A percentile compares a stretch with the other conserved stretches of the same genome.
These are phyloP conservation scores for Cylindrodendrum hubeiense DNA, from an alignment of 2,329 filamentous ascomycete species.

Conservation along the genomic window DNA sequence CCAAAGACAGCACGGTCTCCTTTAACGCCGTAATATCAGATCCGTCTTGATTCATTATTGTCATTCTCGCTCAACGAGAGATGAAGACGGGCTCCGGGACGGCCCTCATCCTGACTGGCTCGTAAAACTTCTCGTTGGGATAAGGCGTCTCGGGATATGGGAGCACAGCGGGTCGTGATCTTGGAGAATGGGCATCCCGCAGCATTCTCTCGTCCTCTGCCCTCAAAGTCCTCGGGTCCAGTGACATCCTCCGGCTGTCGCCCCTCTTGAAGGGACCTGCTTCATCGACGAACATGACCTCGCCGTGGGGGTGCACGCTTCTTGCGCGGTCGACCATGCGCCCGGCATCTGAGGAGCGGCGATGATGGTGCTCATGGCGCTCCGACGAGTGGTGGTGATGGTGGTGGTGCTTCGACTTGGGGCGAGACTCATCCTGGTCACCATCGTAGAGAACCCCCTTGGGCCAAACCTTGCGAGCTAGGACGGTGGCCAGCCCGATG, in stretches of 20 bases:
- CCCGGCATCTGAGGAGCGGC: slow-evolving; percentile 25
- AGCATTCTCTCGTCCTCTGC: slow-evolving; percentile 28
- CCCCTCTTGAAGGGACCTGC: slow-evolving; percentile 18
- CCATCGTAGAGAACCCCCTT: slow-evolving; percentile 46
- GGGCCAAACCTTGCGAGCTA: slow-evolving; percentile 52
- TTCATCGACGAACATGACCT: slow-evolving; percentile 37
- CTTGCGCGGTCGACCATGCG: slow-evolving; percentile 29
- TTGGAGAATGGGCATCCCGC: not conserved
- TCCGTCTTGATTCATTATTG: not conserved
- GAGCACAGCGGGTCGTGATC: slow-evolving; percentile 16
- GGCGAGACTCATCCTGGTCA: slow-evolving; percentile 44
- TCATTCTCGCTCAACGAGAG: slow-evolving; percentile 25
- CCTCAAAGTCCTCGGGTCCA: slow-evolving; percentile 30
- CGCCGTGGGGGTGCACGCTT: slow-evolving; percentile 25
- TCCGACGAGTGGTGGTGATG: slow-evolving; percentile 13
- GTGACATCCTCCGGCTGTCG: slow-evolving; percentile 26
- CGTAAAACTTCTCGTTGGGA: slow-evolving; percentile 36
- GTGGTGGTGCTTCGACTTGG: slow-evolving; percentile 18
- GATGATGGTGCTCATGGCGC: slow-evolving; percentile 27
- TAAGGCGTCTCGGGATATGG: slow-evolving; percentile 39
- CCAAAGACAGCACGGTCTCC: not conserved
- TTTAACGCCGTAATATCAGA: not conserved
- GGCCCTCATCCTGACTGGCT: slow-evolving; percentile 28
- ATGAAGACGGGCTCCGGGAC: slow-evolving; percentile 28
- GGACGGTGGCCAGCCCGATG: slow-evolving; percentile 50